A percentile compares a stretch with the other conserved stretches of the same genome.
These are phyloP conservation scores for Acer saccharum DNA, from an alignment of 345 rosid genomes.

Conservation along the genomic window DNA sequence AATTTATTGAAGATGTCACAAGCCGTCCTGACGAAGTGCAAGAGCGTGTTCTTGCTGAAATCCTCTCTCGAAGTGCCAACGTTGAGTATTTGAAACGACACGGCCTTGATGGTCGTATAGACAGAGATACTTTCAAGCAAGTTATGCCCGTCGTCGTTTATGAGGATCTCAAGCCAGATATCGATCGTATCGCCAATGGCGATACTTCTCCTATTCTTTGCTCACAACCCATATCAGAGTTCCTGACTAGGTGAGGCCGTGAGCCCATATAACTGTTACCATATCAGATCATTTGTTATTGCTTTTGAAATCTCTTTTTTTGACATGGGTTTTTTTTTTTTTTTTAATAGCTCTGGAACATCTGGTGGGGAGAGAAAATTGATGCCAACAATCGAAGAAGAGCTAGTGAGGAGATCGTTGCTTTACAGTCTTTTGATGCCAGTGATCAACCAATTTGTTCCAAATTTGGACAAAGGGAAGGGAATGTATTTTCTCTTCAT, in stretches of 20 bases:
- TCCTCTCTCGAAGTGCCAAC: constrained; percentile 40
- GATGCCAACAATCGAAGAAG: constrained; percentile 64
- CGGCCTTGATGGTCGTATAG: constrained; percentile 41
- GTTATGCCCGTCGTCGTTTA: constrained; percentile 45
- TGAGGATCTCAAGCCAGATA: constrained; percentile 50
- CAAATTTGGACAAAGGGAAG: constrained; percentile 53
- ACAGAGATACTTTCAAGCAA: constrained; percentile 49
- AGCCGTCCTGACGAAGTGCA: constrained; percentile 39
- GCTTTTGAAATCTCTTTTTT: neutral
- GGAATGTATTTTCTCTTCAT: constrained; percentile 65
- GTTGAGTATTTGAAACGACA: constrained; percentile 48
- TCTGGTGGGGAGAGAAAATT: constrained; percentile 63
- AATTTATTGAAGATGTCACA: constrained; percentile 50
- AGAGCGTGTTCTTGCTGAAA: constrained; percentile 43
- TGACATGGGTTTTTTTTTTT: neutral
- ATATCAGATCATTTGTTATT: neutral
- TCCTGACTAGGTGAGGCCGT: constrained; percentile 47
- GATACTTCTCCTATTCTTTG: constrained; percentile 53
- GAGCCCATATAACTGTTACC: neutral
- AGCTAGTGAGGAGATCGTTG: constrained; percentile 50
- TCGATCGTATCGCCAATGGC: constrained; percentile 56
- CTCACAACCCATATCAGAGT: constrained; percentile 58
- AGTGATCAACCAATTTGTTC: constrained; percentile 50
- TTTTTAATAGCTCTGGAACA: constrained; percentile 56
- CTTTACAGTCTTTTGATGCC: constrained; percentile 60